phyloP scores from a whole-genome alignment of 2,329 filamentous ascomycete genomes.

The Ophiostoma quercus region DNA sequence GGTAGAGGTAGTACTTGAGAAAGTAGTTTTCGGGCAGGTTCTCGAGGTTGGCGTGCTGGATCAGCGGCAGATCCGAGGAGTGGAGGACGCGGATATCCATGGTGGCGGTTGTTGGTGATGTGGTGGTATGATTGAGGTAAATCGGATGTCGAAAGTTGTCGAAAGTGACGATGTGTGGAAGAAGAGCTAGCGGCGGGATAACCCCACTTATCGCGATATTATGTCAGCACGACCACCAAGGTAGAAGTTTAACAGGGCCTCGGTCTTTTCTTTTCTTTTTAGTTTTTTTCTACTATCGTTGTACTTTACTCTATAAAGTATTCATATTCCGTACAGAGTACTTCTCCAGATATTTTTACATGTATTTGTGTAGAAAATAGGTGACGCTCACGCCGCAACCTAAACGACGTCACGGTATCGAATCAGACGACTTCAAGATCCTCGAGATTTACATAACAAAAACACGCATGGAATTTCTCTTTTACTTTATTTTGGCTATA shows the following conservation, averaged over 20 bases:
- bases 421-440: no score
- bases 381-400: no score
- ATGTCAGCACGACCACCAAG: background rate
- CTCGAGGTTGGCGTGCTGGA: constrained; percentile 97
- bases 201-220: background rate
- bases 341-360: no score
- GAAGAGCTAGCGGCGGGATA: background rate
- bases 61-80: constrained; percentile 77
- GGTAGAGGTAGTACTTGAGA: constrained; percentile 99
- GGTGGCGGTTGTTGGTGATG: background rate
- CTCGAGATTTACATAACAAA: no score
- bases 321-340: no score
- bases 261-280: no score
- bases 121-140: background rate
- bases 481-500: background rate
- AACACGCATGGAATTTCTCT: background rate
- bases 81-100: constrained; percentile 92
- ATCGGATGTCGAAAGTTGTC: no score
- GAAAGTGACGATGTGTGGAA: constrained; percentile 9
- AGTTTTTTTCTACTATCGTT: no score
- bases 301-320: no score
- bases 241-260: no score
- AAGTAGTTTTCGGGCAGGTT: constrained; percentile 99
- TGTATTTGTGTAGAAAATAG: no score
- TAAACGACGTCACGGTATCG: no score